Conservation (phyloP, 345 rosid species). For the Boechera divaricarpa region DNA sequence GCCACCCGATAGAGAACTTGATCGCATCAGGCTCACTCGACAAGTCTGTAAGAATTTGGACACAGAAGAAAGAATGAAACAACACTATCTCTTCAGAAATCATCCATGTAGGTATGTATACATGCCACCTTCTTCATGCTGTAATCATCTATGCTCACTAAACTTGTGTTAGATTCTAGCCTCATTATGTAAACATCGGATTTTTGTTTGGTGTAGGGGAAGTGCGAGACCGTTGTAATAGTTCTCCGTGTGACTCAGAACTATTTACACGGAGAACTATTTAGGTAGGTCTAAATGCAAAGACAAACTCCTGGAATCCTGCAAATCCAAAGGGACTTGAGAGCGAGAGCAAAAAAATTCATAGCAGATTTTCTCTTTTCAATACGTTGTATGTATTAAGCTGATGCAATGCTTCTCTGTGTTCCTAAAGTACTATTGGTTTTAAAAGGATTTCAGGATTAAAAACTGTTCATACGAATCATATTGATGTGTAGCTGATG, state of each 20-base stretch:
- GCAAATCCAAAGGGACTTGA: neutral
- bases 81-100: neutral
- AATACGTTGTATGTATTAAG: conserved; percentile 2
- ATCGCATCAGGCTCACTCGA: conserved; percentile 93
- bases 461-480: neutral
- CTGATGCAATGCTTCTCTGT: conserved; percentile 8
- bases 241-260: conserved; percentile 1
- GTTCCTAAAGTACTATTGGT: neutral
- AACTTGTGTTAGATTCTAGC: conserved; percentile 11
- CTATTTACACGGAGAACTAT: neutral
- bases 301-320: neutral
- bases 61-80: conserved; percentile 60
- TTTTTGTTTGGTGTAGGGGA: neutral
- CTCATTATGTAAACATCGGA: neutral
- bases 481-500: neutral
- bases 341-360: neutral
- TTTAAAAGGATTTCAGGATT: neutral
- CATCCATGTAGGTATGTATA: conserved; percentile 21
- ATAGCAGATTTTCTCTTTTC: neutral
- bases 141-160: neutral
- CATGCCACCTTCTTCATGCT: neutral
- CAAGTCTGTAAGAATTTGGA: conserved; percentile 83
- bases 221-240: conserved; percentile 8
- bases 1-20: conserved; percentile 79
- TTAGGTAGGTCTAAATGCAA: conserved; percentile 7